Conservation (phyloP, 225 moss, liverwort and hornwort species). For the Antitrichia curtipendula region DNA sequence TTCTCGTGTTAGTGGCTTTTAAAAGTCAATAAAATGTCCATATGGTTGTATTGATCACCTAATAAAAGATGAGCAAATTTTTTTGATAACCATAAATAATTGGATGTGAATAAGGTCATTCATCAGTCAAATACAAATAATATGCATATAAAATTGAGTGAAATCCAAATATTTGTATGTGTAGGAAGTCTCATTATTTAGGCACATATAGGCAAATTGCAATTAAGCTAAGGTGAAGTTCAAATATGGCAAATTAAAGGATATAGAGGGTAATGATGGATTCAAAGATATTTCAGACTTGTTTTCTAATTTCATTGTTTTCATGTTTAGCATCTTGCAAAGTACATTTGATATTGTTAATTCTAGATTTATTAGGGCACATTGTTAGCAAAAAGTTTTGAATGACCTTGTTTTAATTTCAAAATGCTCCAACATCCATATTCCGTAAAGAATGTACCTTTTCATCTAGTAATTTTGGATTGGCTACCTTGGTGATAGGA, state of each 20-base stretch:
- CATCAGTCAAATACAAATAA: background rate
- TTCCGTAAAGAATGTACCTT: background rate
- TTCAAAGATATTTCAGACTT: background rate
- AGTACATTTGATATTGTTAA: background rate
- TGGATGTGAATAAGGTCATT: fast-evolving
- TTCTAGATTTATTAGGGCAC: background rate
- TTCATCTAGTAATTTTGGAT: background rate
- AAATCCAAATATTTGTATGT: background rate
- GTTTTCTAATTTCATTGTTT: background rate
- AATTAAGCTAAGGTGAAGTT: background rate
- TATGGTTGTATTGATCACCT: background rate
- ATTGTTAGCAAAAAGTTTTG: background rate
- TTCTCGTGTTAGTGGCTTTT: background rate
- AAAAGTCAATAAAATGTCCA: background rate
- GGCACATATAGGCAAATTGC: background rate
- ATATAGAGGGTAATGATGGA: background rate
- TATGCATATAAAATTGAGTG: background rate
- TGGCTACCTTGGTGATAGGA: background rate
- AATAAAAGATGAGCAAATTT: background rate
- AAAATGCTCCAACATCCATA: background rate
- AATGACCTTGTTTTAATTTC: background rate
- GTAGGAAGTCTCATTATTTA: background rate
- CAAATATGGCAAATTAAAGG: background rate
- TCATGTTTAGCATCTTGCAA: background rate
- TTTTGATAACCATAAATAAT: background rate